These are phyloP conservation scores for Thielaviopsis euricoi DNA, from an alignment of 2,329 filamentous ascomycete genomes.

Conservation along the genomic window DNA sequence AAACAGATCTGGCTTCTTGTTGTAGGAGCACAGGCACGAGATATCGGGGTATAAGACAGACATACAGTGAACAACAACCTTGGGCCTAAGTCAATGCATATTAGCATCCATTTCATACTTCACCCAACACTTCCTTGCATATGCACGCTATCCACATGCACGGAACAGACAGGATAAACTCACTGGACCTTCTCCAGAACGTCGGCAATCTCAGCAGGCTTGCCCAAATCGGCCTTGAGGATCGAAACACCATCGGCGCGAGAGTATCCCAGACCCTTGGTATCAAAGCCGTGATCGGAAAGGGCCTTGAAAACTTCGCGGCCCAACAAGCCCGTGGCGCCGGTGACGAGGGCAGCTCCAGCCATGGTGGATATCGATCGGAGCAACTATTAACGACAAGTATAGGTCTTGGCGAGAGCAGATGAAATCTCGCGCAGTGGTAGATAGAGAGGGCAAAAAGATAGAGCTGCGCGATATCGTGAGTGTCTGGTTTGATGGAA, in stretches of 20 bases:
- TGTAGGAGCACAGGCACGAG: neutral
- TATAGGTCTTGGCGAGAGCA: no score
- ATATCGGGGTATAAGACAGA: neutral
- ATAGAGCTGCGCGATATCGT: neutral
- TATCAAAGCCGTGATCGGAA: conserved; percentile 34
- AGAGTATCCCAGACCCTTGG: conserved; percentile 57
- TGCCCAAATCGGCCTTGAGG: conserved; percentile 39
- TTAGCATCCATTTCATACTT: neutral
- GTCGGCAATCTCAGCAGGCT: conserved; percentile 29
- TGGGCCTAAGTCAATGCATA: conserved; percentile 34
- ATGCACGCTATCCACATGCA: conserved; percentile 5
- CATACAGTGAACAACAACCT: conserved; percentile 69
- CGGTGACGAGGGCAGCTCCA: conserved; percentile 52
- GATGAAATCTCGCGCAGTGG: no score
- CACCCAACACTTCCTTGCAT: neutral
- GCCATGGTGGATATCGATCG: neutral
- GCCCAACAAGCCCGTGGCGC: conserved; percentile 70
- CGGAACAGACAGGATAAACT: conserved; percentile 16
- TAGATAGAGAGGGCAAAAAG: no score
- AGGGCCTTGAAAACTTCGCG: conserved; percentile 52
- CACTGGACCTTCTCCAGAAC: conserved; percentile 39
- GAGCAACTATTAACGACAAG: no score
- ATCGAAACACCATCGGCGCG: conserved; percentile 55
- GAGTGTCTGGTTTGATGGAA: neutral
- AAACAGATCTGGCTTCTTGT: neutral